Conservation (phyloP, 2,329 filamentous ascomycete species). For the Pezicula carpinea region DNA sequence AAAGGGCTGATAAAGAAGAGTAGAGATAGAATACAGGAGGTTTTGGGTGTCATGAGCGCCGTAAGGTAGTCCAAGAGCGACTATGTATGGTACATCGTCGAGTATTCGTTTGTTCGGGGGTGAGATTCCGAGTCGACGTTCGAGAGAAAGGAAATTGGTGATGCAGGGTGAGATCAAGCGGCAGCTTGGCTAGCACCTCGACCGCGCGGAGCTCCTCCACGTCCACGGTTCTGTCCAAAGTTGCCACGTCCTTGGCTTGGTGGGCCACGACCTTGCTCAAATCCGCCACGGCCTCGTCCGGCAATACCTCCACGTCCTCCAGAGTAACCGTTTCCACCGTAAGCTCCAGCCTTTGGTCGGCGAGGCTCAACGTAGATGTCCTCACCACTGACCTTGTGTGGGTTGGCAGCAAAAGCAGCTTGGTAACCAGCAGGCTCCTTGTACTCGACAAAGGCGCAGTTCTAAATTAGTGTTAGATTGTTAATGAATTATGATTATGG, state of each 20-base stretch:
- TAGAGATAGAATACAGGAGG: constrained; percentile 16
- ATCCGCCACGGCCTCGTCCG: constrained; percentile 63
- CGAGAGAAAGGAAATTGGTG: constrained; percentile 3
- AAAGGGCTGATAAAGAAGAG: constrained; percentile 9
- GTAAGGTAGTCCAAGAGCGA: constrained; percentile 10
- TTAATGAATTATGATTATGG: background rate
- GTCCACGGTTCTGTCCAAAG: constrained; percentile 52
- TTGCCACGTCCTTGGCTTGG: constrained; percentile 21
- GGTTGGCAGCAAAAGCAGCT: constrained; percentile 78
- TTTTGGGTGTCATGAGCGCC: constrained; percentile 11
- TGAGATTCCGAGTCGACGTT: constrained; percentile 9
- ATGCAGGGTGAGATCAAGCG: constrained; percentile 9
- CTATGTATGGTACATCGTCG: constrained; percentile 18
- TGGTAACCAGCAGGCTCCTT: constrained; percentile 75
- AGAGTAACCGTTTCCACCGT: constrained; percentile 64
- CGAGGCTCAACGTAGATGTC: constrained; percentile 85
- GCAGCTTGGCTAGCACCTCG: constrained; percentile 38
- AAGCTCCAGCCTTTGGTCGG: constrained; percentile 67
- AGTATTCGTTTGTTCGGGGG: constrained; percentile 6
- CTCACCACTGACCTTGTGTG: constrained; percentile 78
- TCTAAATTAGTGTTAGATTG: constrained; percentile 47
- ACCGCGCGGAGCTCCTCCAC: constrained; percentile 60
- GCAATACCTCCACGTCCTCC: constrained; percentile 55
- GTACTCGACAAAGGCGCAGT: constrained; percentile 96
- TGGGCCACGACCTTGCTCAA: constrained; percentile 56